Base-by-base conservation (phyloP, 208 protist species). In the Leishmania tropica region DNA sequence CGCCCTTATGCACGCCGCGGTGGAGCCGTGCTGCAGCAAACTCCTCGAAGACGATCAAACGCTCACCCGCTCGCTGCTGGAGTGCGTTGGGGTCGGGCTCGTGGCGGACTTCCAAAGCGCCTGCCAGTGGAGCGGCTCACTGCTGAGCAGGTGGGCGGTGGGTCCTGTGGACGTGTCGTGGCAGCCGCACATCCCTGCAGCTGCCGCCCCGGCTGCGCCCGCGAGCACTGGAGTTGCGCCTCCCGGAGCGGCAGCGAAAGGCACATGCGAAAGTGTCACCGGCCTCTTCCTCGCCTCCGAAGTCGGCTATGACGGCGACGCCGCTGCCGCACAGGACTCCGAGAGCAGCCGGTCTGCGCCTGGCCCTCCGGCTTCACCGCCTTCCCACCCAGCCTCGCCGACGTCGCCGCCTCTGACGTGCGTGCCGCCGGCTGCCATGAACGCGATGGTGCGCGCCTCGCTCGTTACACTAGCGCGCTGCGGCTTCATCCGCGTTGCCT, bases 61-160 rank as follows among this genome's bases (percentile, higher is more conserved):
- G 31, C 83, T 96, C 60, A 81, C 87, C 58, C 90, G 87, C 28
- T 83, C 87, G 51, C 60, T 98, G 56, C 78, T 97, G 45, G 95
- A 98, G 87, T 97, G 92, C 56, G 83, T 98, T 64, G 88, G 89
- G 17, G 90, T 91, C 37, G 91, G 94, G 0, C 75, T 97, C 21
- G 90, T 97, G 28, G 71, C 78, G 13, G 91, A 83, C 54, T 73
- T 65, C 11, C 67, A 62, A 7, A 87, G 91, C 56, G 88, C 93
- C 19, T 58, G 74, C 5, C 37, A 28, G 54, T 98, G 93, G 95
- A 73, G 78, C 10, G 62, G 65, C 42, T 81, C 88, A 73, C 70
- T 97, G 85, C 81, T 95, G 60, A 85, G 83, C 70, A 37, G 83
- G 45, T 78, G 92, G 75, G 89, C 90, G 0, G 81, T 83, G 24